Percentiles rank a stretch among this genome's conserved stretches.
phyloP scores from a whole-genome alignment of 345 rosid genomes.

The Salix koriyanagi region DNA sequence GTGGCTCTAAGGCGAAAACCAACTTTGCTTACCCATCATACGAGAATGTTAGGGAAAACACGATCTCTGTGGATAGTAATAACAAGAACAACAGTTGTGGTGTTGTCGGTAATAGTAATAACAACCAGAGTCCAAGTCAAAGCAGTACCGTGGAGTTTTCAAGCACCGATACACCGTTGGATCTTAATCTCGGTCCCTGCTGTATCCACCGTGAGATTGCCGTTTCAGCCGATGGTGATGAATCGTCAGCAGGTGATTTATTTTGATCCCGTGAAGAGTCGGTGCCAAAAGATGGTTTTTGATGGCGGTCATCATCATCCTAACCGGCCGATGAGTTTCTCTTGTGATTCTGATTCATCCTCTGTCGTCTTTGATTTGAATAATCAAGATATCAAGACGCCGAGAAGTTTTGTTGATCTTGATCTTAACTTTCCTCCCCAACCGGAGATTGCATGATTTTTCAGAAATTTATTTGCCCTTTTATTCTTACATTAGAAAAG shows the following conservation, averaged over 20 bases:
- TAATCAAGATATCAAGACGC: conserved; percentile 21
- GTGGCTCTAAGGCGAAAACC: conserved; percentile 83
- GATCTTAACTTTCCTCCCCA: conserved; percentile 55
- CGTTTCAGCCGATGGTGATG: conserved; percentile 13
- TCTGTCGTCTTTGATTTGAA: conserved; percentile 44
- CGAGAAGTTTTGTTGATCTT: conserved; percentile 31
- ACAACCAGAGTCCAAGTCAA: conserved; percentile 51
- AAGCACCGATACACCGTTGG: conserved; percentile 36
- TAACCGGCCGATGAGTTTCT: background rate
- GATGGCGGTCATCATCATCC: conserved; percentile 15
- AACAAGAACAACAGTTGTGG: background rate
- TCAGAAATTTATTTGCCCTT: background rate
- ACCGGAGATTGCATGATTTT: conserved; percentile 40
- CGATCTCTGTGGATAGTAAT: background rate
- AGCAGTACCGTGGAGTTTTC: conserved; percentile 63
- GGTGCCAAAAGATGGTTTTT: conserved; percentile 28
- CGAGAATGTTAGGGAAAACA: conserved; percentile 15
- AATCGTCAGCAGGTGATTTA: conserved; percentile 23
- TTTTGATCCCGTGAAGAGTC: conserved; percentile 35
- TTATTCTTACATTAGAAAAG: background rate
- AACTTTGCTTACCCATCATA: conserved; percentile 39
- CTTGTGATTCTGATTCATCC: conserved; percentile 54
- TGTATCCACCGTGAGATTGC: conserved; percentile 1
- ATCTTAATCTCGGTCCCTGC: conserved; percentile 41
- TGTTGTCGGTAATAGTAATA: background rate